Base-by-base conservation (phyloP, 1,139 yeast species). In the Debaryomyces udenii region DNA sequence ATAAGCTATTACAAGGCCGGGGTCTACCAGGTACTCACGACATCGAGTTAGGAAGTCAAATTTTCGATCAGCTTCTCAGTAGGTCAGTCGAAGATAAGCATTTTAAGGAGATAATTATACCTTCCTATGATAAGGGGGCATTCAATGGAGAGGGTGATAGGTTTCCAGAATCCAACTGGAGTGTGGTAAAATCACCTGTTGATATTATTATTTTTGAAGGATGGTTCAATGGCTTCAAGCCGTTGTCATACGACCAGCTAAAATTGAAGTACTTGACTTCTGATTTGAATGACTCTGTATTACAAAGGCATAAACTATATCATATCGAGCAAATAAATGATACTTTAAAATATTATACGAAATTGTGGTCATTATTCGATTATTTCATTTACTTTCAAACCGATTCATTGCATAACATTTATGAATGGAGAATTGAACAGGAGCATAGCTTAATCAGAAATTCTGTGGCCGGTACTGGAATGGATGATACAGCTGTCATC, bases 21-120 rank as follows among this genome's bases (percentile, higher is more conserved):
- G 99, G 99, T 0, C 70, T 88, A 23, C 98, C 98, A 0, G 98
- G 98, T 0, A 91, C 99, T 0, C 99, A 93, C 58, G 98, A 93
- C 56, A 53, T 86, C 30, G 53, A 32, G 9, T 38, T 55, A 20
- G 44, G 51, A 6, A 16, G 37, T 9, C 37, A 47, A 10, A 56
- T 59, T n/a, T 52, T 66, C 35, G 42, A 45, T 13, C 45, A 47
- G 27, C 46, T 64, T 26, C 40, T 43, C 22, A 31, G 45, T 9
- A 40, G 48, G 7, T 7, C 22, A n/a, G 34, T 47, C 6, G 15
- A 37, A 7, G 29, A 32, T 3, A 32, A 49, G 31, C 24, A 46
- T 3, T 13, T 9, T 4, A 11, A n/a, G 6, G 60, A 66, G 2
- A 58, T 78, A 5, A 43, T 47, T 4, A 70, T 87, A 5, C 98